Base-by-base conservation (phyloP, 2,329 filamentous ascomycete species). In the Neofusicoccum ribis region DNA sequence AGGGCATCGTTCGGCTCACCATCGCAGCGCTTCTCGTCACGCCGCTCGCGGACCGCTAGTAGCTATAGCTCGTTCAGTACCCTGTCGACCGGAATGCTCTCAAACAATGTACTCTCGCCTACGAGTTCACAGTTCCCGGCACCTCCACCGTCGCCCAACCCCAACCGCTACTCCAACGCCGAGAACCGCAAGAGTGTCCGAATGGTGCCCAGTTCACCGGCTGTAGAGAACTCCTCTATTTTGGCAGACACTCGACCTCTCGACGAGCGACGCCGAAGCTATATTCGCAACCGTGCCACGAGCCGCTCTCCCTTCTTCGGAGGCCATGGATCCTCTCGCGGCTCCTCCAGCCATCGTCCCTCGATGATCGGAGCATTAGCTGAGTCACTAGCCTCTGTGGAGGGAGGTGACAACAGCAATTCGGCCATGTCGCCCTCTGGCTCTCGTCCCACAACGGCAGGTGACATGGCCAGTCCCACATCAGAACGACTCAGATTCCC, bases 201-300 rank as follows among this genome's bases (percentile, higher is more conserved):
- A 1, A 67, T 80, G 9, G 78, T 82, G 3, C 67, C 71, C 27
- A 60, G 70, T 65, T 67, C 23, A 69, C 76, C 68, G 68, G 68
- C 63, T 11, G 67, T 73, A 63, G 76, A 77, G 47, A 79, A 75
- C 63, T 67, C 75, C 17, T 62, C 70, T 6, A 58, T 65, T 9
- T 17, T 59, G 31, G 9, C 72, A 69, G 80, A 81, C 64, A 70
- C 70, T 5, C 71, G 79, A 5, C 72, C 77, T 1, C 64, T 80
- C 5, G 72, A 78, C 43, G 77, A 80, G 37, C 80, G 78, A 65
- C 75, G 80, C 6, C 72, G 76, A 59, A 80, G 77, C 14, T 81
- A 77, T 68, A 78, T 81, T 49, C 70, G 75, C 15, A 78, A 81
- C 64, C 75, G 80, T 41, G 77, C 76, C 2, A 76, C 75, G 17